Base-by-base conservation (phyloP, 495 filamentous ascomycete genomes). In the Xanthoparmelia taractica region DNA sequence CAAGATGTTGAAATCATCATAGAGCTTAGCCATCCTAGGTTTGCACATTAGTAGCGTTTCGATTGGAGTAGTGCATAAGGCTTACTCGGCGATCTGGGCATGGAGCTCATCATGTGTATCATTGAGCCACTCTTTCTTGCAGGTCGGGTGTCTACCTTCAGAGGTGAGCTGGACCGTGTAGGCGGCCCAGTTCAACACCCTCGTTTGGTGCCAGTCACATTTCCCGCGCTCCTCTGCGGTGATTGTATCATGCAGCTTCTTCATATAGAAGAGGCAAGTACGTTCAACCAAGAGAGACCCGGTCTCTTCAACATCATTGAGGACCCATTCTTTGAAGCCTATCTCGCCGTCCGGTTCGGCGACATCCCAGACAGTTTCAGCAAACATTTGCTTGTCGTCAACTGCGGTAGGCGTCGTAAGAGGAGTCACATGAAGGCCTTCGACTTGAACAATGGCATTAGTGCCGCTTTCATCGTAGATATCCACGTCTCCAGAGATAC, bases 71-170 rank as follows among this genome's bases (percentile, higher is more conserved):
- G 41, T 45, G 2, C 18, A 10, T 2, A 7, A 17, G 20, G 41
- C 41, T 45, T 45, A 45, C 41, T 45, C 41, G 2, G 41, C 23
- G 41, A 56, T 40, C 34, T 54, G 13, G 7, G 43, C 58, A 29
- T 62, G 13, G 57, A 77, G 67, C 29, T 71, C 66, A 7, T 68
- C 69, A 23, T 60, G 57, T 1, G 71, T 77, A 60, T 80, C 77
- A 31, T 69, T 56, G 20, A 67, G 47, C 73, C 75, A 79, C 58
- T 75, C 71, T 0, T 65, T 29, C 37, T 55, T 64, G 23, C 58
- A 38, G 33, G 25, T 57, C 7, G 63, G 60, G 37, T 69, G 62
- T 36, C 54, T 64, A 4, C 66, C 69, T 10, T 15, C 25, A 4
- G 40, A 55, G 7, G 62, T 66, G 2, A n/a, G 7, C 15, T 34